These are phyloP conservation scores for Scytalidium lignicola DNA, from an alignment of 2,329 filamentous ascomycete species.

Conservation along the genomic window DNA sequence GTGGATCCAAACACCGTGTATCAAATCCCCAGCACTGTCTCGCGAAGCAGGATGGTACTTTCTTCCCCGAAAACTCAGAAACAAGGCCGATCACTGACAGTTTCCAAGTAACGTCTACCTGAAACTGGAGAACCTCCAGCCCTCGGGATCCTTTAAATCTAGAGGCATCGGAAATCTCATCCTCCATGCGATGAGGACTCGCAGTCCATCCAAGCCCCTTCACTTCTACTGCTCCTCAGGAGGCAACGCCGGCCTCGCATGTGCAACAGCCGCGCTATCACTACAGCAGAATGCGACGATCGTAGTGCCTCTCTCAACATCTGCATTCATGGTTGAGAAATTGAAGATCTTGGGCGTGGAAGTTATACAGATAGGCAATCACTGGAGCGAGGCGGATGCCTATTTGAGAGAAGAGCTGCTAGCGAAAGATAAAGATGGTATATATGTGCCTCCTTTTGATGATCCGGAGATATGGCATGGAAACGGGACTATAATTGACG, in stretches of 20 bases:
- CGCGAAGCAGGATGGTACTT: conserved; percentile 23
- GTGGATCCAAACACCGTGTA: conserved; percentile 23
- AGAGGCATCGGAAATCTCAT: conserved; percentile 70
- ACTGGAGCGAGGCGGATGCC: conserved; percentile 65
- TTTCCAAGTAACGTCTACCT: conserved; percentile 58
- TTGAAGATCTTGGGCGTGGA: conserved; percentile 62
- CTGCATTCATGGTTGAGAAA: conserved; percentile 66
- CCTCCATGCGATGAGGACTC: conserved; percentile 13
- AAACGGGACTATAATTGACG: conserved; percentile 51
- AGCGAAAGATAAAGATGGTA: conserved; percentile 37
- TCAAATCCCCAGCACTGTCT: conserved; percentile 20
- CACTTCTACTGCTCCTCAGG: conserved; percentile 80
- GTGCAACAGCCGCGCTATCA: conserved; percentile 64
- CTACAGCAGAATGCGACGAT: conserved; percentile 66
- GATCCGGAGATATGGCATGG: conserved; percentile 64
- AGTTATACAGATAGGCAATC: conserved; percentile 63
- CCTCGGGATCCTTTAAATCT: conserved; percentile 81
- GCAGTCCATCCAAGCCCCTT: conserved; percentile 28
- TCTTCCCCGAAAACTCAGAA: background rate
- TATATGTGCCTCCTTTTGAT: conserved; percentile 69
- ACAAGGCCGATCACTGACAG: conserved; percentile 1
- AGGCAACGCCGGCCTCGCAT: conserved; percentile 81
- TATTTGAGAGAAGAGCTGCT: conserved; percentile 58
- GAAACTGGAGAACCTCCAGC: conserved; percentile 81
- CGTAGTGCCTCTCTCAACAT: conserved; percentile 63